Conservation (phyloP, 805 yeast species). For the Starmerella powellii region DNA sequence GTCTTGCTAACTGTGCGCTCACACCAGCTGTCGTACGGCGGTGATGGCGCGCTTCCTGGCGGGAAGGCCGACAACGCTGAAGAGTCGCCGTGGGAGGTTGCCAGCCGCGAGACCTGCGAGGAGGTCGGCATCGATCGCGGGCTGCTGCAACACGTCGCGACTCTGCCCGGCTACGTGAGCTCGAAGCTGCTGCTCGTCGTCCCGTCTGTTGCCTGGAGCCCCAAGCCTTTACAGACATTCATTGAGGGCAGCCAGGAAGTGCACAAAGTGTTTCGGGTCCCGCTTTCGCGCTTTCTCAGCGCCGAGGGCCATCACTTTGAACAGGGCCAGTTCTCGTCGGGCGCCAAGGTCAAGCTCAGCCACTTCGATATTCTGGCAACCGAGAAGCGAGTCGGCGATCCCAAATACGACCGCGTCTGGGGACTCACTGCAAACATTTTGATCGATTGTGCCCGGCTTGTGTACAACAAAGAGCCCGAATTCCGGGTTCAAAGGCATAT, state of each 20-base stretch:
- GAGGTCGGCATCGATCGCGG: constrained; percentile 68
- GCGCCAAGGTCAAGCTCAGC: constrained; percentile 28
- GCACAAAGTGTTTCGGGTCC: constrained; percentile 24
- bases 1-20: constrained; percentile 73
- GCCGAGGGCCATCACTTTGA: constrained; percentile 9
- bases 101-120: constrained; percentile 75
- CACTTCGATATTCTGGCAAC: constrained; percentile 24
- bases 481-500: constrained; percentile 15
- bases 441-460: constrained; percentile 31
- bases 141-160: constrained; percentile 45
- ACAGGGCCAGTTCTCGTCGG: constrained; percentile 24
- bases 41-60: constrained; percentile 88
- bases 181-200: constrained; percentile 71
- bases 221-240: not conserved
- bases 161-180: constrained; percentile 68
- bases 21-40: constrained; percentile 61
- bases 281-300: constrained; percentile 22
- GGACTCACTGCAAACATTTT: constrained; percentile 35
- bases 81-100: constrained; percentile 58
- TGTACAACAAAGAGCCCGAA: constrained; percentile 27
- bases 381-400: constrained; percentile 26
- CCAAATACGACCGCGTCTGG: constrained; percentile 30
- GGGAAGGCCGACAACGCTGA: constrained; percentile 66
- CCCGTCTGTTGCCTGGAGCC: constrained; percentile 42
- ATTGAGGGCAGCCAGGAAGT: constrained; percentile 25